Conservation (phyloP, 2,329 filamentous ascomycete genomes). For the Penicillium glabrum region DNA sequence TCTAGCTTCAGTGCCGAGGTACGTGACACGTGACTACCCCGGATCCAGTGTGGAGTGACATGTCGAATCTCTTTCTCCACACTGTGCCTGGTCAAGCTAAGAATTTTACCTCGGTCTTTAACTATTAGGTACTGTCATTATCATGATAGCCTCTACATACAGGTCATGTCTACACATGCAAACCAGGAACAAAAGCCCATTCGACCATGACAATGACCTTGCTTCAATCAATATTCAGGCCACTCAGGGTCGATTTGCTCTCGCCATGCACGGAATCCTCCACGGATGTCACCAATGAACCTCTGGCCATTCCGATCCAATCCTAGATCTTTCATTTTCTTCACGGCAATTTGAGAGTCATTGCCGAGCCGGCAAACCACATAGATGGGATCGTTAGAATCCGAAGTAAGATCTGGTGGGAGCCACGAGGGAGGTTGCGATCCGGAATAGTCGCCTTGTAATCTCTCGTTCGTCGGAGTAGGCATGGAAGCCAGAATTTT, state of each 20-base stretch:
- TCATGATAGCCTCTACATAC: not conserved
- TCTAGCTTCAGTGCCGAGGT: slow-evolving; percentile 4
- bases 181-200: not conserved
- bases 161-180: not conserved
- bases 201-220: not conserved
- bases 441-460: not conserved
- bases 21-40: slow-evolving; percentile 1
- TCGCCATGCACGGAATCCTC: slow-evolving; percentile 45
- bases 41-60: not conserved
- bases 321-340: slow-evolving; percentile 41
- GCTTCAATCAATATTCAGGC: slow-evolving; percentile 7
- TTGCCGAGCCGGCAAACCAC: slow-evolving; percentile 52
- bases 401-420: slow-evolving; percentile 24
- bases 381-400: slow-evolving; percentile 37
- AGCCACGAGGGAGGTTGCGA: slow-evolving; percentile 27
- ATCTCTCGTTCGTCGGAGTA: not conserved
- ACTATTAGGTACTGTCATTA: not conserved
- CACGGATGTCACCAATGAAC: slow-evolving; percentile 43
- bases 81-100: too few relatives aligned
- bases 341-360: slow-evolving; percentile 48
- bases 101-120: too few relatives aligned
- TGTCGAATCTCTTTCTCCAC: too few relatives aligned
- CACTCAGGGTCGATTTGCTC: slow-evolving; percentile 41
- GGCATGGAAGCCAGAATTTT: slow-evolving; percentile 35
- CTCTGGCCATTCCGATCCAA: slow-evolving; percentile 34